phyloP scores from a whole-genome alignment of 306 rosid genomes.

The Dalbergia cultrata region DNA sequence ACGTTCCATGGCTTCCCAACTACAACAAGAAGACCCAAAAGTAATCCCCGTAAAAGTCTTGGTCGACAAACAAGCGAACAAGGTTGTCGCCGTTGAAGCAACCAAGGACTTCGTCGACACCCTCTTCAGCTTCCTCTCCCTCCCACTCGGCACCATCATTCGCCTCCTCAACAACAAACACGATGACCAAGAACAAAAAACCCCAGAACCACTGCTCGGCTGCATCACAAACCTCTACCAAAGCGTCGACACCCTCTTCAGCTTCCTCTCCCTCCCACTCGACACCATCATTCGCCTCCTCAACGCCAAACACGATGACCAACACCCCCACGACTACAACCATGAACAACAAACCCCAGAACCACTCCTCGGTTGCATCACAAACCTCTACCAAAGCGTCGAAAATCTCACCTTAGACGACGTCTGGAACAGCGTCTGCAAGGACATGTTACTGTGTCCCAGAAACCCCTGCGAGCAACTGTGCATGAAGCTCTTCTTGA shows the following conservation, averaged over 20 bases:
- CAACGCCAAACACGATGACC: no score
- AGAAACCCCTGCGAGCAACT: conserved; percentile 33
- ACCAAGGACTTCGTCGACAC: conserved; percentile 41
- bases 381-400: conserved; percentile 35
- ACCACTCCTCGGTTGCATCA: conserved; percentile 11
- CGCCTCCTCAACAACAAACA: conserved; percentile 17
- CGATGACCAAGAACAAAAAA: neutral
- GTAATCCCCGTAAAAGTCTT: conserved; percentile 32
- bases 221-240: conserved; percentile 38
- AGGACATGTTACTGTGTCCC: conserved; percentile 40
- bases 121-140: conserved; percentile 49
- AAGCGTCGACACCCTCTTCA: no score
- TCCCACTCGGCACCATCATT: conserved; percentile 47
- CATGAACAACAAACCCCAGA: neutral
- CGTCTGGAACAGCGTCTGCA: conserved; percentile 28
- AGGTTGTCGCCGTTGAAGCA: conserved; percentile 36
- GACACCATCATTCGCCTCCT: no score
- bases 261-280: no score
- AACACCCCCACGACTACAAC: neutral
- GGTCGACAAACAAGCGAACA: conserved; percentile 28
- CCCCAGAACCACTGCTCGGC: neutral
- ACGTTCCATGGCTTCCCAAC: conserved; percentile 30
- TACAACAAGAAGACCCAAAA: conserved; percentile 9
- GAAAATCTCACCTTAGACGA: conserved; percentile 19
- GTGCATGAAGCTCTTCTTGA: conserved; percentile 27